Evolutionary conservation across 2,329 filamentous ascomycete species (phyloP).

Genomic region (Cercospora brassicicola): DNA sequence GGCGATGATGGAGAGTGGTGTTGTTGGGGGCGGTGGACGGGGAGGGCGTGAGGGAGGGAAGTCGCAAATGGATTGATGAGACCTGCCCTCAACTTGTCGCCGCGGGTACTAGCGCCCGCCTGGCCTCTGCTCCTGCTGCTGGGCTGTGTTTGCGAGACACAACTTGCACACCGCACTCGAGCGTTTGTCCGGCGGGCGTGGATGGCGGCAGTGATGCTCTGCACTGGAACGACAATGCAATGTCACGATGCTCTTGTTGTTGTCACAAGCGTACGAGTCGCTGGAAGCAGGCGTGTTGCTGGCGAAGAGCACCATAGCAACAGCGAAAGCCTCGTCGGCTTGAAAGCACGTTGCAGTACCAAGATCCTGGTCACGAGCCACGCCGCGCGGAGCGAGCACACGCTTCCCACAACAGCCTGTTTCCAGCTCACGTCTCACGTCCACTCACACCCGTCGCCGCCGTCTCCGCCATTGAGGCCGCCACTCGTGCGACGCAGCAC

Average conservation of each 20-base stretch:
- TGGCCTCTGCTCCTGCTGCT: neutral
- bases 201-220: neutral
- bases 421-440: neutral
- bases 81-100: conserved; percentile 8
- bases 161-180: conserved; percentile 3
- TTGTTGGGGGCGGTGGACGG: conserved; percentile 6
- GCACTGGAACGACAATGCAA: neutral
- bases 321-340: neutral
- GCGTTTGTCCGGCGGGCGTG: neutral
- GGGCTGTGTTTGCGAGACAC: conserved; percentile 13
- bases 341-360: neutral
- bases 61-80: conserved; percentile 14
- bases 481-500: neutral
- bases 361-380: neutral
- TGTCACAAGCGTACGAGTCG: neutral
- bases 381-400: neutral
- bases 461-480: neutral
- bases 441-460: neutral
- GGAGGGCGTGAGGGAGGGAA: conserved; percentile 12
- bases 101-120: neutral
- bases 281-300: neutral
- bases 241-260: neutral
- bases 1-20: conserved; percentile 12
- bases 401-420: neutral
- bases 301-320: neutral